Percentiles rank a stretch among this genome's conserved stretches.
phyloP scores from a whole-genome alignment of 140 eudicot genomes.

The Stevia rebaudiana region DNA sequence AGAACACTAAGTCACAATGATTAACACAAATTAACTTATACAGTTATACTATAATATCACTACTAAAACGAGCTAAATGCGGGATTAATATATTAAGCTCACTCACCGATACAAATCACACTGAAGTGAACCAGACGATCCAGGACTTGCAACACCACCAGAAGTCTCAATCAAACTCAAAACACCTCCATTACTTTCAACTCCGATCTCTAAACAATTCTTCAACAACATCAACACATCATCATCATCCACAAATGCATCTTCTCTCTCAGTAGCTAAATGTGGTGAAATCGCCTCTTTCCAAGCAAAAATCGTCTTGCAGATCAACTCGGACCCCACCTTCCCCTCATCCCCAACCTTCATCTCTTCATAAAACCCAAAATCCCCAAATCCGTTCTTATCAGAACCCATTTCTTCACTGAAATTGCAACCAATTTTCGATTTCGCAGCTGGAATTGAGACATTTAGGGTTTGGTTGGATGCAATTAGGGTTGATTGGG shows the following conservation, averaged over 20 bases:
- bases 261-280: slow-evolving; percentile 78
- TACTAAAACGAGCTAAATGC: background rate
- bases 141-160: slow-evolving; percentile 98
- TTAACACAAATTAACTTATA: background rate
- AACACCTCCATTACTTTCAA: slow-evolving; percentile 21
- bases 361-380: slow-evolving; percentile 55
- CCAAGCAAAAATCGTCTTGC: slow-evolving; percentile 91
- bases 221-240: slow-evolving; percentile 51
- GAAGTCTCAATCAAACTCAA: slow-evolving; percentile 84
- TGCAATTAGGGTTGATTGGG: slow-evolving; percentile 37
- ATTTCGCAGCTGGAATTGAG: slow-evolving; percentile 38
- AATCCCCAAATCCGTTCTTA: slow-evolving; percentile 33
- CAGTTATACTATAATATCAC: background rate
- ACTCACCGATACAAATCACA: slow-evolving; percentile 84
- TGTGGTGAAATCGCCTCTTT: slow-evolving; percentile 94
- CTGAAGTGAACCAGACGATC: slow-evolving; percentile 91
- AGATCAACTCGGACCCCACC: slow-evolving; percentile 41
- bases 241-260: slow-evolving; percentile 48
- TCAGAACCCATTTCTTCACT: background rate
- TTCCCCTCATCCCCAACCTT: slow-evolving; percentile 33
- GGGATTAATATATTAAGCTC: background rate
- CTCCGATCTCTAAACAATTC: slow-evolving; percentile 51
- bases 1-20: background rate
- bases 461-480: slow-evolving; percentile 48
- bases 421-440: background rate